A percentile compares a stretch with the other conserved stretches of the same genome.
phyloP scores from a whole-genome alignment of 441 rosid genomes.

The Brassica balearica region DNA sequence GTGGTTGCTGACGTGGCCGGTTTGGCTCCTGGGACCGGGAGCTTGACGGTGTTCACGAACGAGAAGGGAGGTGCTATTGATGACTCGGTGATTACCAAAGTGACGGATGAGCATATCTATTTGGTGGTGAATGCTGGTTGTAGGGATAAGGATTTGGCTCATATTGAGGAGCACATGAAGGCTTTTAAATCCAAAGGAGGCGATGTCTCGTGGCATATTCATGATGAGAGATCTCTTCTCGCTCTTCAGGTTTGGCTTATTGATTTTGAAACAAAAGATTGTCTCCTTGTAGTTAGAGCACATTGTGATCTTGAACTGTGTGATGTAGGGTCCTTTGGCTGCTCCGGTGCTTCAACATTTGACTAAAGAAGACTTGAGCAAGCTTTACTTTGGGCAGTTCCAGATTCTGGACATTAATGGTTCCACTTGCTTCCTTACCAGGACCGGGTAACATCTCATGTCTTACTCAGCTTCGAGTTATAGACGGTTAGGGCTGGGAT shows the following conservation, averaged over 20 bases:
- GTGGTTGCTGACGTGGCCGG: constrained; percentile 92
- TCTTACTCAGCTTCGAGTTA: not conserved
- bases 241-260: constrained; percentile 80
- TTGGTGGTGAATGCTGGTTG: constrained; percentile 99
- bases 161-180: constrained; percentile 95
- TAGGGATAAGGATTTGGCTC: constrained; percentile 98
- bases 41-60: constrained; percentile 88
- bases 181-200: constrained; percentile 92
- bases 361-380: constrained; percentile 87
- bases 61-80: constrained; percentile 97
- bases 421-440: constrained; percentile 76
- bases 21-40: constrained; percentile 84
- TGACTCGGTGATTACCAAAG: constrained; percentile 94
- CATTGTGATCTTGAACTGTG: constrained; percentile 4
- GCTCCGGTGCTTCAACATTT: constrained; percentile 86
- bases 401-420: constrained; percentile 83
- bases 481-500: not conserved
- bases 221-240: constrained; percentile 97
- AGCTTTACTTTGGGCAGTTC: constrained; percentile 90
- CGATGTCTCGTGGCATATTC: constrained; percentile 93
- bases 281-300: constrained; percentile 9
- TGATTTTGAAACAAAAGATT: not conserved
- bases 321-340: constrained; percentile 88
- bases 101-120: constrained; percentile 79
- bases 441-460: constrained; percentile 75